Percentiles rank a stretch among this genome's conserved stretches.
Conservation (phyloP, 331 rosid genomes). For the Pyrus hybrid region DNA sequence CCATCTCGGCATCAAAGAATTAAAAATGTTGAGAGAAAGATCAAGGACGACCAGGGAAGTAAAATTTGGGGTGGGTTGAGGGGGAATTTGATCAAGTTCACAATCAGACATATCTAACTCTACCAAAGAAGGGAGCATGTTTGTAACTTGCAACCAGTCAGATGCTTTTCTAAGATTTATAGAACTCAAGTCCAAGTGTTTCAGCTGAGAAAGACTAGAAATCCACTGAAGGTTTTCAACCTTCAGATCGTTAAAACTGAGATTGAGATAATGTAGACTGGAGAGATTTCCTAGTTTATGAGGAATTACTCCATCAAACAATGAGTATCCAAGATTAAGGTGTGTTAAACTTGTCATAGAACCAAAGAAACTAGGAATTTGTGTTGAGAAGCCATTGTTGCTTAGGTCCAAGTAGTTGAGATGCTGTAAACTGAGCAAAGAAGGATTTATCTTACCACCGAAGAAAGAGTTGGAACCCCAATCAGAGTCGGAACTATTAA, state of each 20-base stretch:
- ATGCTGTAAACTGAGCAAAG: too few species aligned
- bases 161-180: too few species aligned
- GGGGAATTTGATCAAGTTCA: neutral
- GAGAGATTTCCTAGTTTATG: constrained; percentile 10
- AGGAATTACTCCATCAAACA: neutral
- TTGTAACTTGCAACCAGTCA: constrained; percentile 1
- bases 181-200: too few species aligned
- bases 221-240: constrained; percentile 9
- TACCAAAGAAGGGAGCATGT: constrained; percentile 22
- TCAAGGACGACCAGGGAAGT: neutral
- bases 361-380: too few species aligned
- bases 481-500: neutral
- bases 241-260: too few species aligned
- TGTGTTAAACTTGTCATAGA: too few species aligned
- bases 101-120: neutral
- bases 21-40: accelerated
- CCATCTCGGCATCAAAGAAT: neutral
- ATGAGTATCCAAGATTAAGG: neutral
- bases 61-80: neutral
- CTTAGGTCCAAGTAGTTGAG: too few species aligned
- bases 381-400: too few species aligned
- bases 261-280: neutral
- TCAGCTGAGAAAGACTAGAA: constrained; percentile 17
- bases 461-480: neutral
- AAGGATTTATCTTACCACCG: constrained; percentile 7